phyloP scores from a whole-genome alignment of 2,329 filamentous ascomycete species.

The Trichophyton schoenleinii region DNA sequence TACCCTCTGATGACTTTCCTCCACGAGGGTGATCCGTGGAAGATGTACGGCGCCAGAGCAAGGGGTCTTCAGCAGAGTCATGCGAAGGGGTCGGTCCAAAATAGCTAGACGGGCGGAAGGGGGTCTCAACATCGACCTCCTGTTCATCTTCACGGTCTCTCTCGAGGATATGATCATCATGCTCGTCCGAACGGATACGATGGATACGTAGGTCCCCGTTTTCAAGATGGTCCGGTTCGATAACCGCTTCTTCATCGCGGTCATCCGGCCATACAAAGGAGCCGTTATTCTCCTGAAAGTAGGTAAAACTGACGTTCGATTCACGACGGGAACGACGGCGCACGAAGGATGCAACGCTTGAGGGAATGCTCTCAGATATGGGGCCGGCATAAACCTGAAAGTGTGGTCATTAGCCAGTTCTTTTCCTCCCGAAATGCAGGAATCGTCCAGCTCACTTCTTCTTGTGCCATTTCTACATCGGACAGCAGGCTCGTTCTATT shows the following conservation, averaged over 20 bases:
- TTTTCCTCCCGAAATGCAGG: constrained; percentile 9
- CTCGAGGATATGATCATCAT: constrained; percentile 16
- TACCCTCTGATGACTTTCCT: constrained; percentile 40
- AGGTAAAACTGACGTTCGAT: constrained; percentile 80
- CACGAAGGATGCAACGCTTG: constrained; percentile 80
- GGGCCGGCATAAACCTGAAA: constrained; percentile 70
- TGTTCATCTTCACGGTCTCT: constrained; percentile 14
- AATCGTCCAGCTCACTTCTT: constrained; percentile 52
- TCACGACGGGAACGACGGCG: constrained; percentile 70
- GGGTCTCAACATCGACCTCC: constrained; percentile 2
- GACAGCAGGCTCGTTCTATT: constrained; percentile 57
- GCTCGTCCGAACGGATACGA: constrained; percentile 15
- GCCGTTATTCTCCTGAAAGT: constrained; percentile 63
- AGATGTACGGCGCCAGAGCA: constrained; percentile 61
- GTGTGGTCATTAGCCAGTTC: neutral
- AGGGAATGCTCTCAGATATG: constrained; percentile 89
- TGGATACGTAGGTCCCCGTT: constrained; percentile 25
- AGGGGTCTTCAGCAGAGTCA: constrained; percentile 42
- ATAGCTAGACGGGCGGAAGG: constrained; percentile 8
- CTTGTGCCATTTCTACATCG: constrained; percentile 97
- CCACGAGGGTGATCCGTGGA: constrained; percentile 44
- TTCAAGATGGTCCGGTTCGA: constrained; percentile 27
- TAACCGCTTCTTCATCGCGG: constrained; percentile 37
- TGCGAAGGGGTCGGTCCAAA: constrained; percentile 22
- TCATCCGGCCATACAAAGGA: constrained; percentile 39